These are phyloP conservation scores for Citropsis articulata DNA, from an alignment of 345 rosid genomes.

Conservation along the genomic window DNA sequence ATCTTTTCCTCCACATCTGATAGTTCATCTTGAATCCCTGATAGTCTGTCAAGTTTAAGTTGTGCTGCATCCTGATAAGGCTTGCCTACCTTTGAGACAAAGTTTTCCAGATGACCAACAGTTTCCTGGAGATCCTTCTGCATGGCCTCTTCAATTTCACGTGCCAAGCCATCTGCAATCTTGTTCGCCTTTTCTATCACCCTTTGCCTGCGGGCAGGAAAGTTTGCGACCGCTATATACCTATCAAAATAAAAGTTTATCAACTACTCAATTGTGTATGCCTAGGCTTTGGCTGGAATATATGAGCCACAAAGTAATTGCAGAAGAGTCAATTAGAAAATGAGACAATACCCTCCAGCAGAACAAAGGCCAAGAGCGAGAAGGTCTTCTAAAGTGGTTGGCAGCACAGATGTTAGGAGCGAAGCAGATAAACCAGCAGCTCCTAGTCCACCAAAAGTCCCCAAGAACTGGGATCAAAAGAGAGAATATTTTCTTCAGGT, in stretches of 20 bases:
- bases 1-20: slow-evolving; percentile 45
- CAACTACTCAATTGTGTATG: neutral
- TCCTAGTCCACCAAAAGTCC: slow-evolving; percentile 87
- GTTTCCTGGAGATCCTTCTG: slow-evolving; percentile 69
- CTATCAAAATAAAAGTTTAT: slow-evolving; percentile 29
- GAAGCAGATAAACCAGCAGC: slow-evolving; percentile 92
- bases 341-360: slow-evolving; percentile 80
- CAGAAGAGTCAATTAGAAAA: slow-evolving; percentile 4
- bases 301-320: neutral
- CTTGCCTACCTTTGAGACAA: slow-evolving; percentile 53
- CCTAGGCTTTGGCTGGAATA: neutral
- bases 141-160: slow-evolving; percentile 87
- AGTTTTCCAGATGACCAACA: slow-evolving; percentile 43
- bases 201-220: slow-evolving; percentile 64
- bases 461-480: slow-evolving; percentile 52
- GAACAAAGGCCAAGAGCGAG: slow-evolving; percentile 91
- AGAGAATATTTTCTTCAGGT: slow-evolving; percentile 18
- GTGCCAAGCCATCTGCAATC: slow-evolving; percentile 60
- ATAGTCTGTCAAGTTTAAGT: slow-evolving; percentile 51
- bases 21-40: slow-evolving; percentile 50
- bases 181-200: slow-evolving; percentile 63
- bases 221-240: slow-evolving; percentile 70
- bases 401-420: slow-evolving; percentile 80
- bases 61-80: slow-evolving; percentile 82
- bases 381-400: slow-evolving; percentile 88